A percentile compares a stretch with the other conserved stretches of the same genome.
Evolutionary conservation across 2,329 filamentous ascomycete species (phyloP).

Genomic region (Colletotrichum sp.): DNA sequence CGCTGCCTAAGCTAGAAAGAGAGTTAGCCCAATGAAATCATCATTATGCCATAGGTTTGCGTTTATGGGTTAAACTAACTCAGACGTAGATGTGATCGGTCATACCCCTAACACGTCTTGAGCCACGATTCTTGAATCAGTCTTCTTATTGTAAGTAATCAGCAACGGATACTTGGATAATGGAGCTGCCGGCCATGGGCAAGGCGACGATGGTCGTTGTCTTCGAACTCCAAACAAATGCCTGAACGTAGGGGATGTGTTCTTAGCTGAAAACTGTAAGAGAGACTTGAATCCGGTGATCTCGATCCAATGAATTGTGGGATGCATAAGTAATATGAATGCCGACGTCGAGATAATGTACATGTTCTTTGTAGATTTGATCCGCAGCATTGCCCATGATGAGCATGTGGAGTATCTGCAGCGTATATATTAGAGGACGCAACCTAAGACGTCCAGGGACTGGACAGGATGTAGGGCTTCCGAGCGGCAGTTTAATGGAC

Average conservation of each 20-base stretch:
- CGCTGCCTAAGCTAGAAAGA: background rate
- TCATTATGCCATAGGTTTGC: fast-evolving
- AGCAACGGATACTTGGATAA: fast-evolving
- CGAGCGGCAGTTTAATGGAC: background rate
- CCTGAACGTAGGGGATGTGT: too few species aligned
- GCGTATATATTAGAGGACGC: fast-evolving
- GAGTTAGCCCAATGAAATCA: fast-evolving
- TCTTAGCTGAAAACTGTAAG: background rate
- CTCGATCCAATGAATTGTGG: fast-evolving
- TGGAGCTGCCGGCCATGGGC: background rate
- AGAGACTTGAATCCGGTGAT: fast-evolving
- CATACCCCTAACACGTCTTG: fast-evolving
- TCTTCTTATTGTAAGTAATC: background rate
- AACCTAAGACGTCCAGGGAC: background rate
- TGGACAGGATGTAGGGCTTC: background rate
- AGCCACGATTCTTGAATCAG: background rate
- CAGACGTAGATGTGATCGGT: fast-evolving
- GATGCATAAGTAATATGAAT: fast-evolving
- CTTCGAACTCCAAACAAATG: too few species aligned
- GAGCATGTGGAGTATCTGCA: fast-evolving
- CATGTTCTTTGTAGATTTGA: background rate
- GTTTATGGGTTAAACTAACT: fast-evolving
- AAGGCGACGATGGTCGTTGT: background rate
- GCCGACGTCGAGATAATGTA: fast-evolving
- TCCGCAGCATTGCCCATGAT: fast-evolving